Conservation (phyloP, 2,329 filamentous ascomycete species). For the Pseudocercospora vitis region DNA sequence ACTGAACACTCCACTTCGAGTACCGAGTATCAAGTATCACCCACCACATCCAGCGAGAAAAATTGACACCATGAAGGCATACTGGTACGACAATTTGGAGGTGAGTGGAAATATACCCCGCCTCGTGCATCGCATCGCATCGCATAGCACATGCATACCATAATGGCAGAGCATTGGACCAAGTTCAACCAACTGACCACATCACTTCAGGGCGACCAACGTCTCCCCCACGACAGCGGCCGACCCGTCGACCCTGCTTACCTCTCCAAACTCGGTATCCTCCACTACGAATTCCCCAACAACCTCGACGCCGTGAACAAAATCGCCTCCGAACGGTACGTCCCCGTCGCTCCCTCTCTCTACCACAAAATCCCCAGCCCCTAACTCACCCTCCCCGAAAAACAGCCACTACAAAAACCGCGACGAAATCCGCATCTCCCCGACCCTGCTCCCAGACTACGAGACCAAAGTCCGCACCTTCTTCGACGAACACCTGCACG, state of each 20-base stretch:
- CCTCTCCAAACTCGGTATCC: slow-evolving; percentile 73
- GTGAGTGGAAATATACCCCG: slow-evolving; percentile 43
- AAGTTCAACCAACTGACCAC: too few relatives aligned
- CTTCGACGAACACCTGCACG: slow-evolving; percentile 93
- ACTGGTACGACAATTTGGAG: slow-evolving; percentile 67
- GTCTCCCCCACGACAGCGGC: slow-evolving; percentile 83
- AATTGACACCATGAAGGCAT: slow-evolving; percentile 62
- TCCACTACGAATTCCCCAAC: slow-evolving; percentile 69
- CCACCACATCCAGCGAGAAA: background rate
- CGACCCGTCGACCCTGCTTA: slow-evolving; percentile 63
- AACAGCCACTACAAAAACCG: slow-evolving; percentile 88
- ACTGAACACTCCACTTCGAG: background rate
- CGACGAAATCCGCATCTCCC: slow-evolving; percentile 88
- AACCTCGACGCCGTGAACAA: slow-evolving; percentile 67
- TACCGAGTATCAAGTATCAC: too few relatives aligned
- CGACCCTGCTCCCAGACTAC: slow-evolving; percentile 78
- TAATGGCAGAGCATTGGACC: too few relatives aligned
- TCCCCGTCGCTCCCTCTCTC: too few relatives aligned
- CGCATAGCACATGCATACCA: slow-evolving; percentile 9
- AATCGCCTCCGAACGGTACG: slow-evolving; percentile 72
- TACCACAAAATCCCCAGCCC: slow-evolving; percentile 55
- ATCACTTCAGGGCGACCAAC: slow-evolving; percentile 77
- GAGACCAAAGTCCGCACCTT: slow-evolving; percentile 92
- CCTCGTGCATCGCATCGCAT: slow-evolving; percentile 9
- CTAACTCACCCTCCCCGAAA: slow-evolving; percentile 66